phyloP scores from a whole-genome alignment of 805 yeast species.

The Cyberlindnera amylophila region DNA sequence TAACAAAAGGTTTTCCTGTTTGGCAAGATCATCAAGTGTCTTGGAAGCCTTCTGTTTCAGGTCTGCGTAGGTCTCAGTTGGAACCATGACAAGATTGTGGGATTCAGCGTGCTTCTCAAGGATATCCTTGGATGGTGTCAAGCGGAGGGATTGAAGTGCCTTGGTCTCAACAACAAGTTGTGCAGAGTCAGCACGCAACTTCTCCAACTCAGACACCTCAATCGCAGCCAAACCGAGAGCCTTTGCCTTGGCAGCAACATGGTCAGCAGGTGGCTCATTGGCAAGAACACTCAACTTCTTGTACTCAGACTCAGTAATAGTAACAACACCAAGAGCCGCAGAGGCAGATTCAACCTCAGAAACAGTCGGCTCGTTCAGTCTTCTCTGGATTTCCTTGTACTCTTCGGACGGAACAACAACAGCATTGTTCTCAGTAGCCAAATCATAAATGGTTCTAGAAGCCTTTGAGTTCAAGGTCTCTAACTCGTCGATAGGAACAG shows the following conservation, averaged over 20 bases:
- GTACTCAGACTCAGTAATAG: slow-evolving; percentile 9
- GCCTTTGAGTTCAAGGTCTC: slow-evolving; percentile 11
- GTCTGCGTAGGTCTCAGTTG: slow-evolving; percentile 10
- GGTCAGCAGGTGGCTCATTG: slow-evolving; percentile 26
- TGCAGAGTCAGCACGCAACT: slow-evolving; percentile 1
- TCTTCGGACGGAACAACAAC: slow-evolving; percentile 12
- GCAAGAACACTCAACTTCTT: slow-evolving; percentile 17
- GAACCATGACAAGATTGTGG: slow-evolving; percentile 13
- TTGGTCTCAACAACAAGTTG: slow-evolving; percentile 9
- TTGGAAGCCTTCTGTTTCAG: slow-evolving; percentile 16
- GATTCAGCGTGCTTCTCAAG: slow-evolving; percentile 10
- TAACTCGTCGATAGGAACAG: slow-evolving; percentile 24
- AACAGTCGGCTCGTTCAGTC: slow-evolving; percentile 15
- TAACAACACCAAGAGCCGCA: slow-evolving; percentile 5
- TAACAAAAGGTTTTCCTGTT: slow-evolving; percentile 13
- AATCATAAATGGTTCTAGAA: slow-evolving; percentile 15
- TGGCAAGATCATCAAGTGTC: slow-evolving; percentile 24
- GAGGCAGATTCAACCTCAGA: slow-evolving; percentile 13
- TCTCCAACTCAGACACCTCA: slow-evolving; percentile 2
- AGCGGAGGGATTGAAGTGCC: slow-evolving; percentile 1
- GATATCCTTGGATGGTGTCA: slow-evolving; percentile 10
- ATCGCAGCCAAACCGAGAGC: slow-evolving; percentile 21
- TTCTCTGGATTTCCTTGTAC: slow-evolving; percentile 14
- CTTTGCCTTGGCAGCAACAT: slow-evolving; percentile 18
- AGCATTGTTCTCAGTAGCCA: slow-evolving; percentile 14